phyloP scores from a whole-genome alignment of 2,329 filamentous ascomycete species.

The Cylindrodendrum hubeiense region DNA sequence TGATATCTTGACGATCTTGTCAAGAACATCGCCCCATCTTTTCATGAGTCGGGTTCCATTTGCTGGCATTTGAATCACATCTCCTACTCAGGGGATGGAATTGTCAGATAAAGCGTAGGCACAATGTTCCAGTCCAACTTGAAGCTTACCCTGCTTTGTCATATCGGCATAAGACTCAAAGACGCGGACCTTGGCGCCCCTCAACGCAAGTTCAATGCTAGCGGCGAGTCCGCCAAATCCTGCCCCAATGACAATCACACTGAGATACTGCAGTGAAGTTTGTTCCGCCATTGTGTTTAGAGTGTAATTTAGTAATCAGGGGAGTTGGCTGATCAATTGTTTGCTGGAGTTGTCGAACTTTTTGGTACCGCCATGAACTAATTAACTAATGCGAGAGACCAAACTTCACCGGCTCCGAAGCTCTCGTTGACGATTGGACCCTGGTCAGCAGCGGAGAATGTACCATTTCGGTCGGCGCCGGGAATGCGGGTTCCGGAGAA shows the following conservation, averaged over 20 bases:
- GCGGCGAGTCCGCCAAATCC: constrained; percentile 12
- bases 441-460: not conserved
- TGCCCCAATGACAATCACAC: constrained; percentile 2
- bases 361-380: not conserved
- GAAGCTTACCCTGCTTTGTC: not conserved
- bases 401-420: not conserved
- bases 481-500: not conserved
- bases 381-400: not conserved
- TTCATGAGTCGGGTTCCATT: constrained; percentile 7
- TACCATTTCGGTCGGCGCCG: not conserved
- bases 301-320: not conserved
- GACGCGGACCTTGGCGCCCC: not conserved
- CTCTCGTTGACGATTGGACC: not conserved
- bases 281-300: not conserved
- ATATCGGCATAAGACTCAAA: constrained; percentile 7
- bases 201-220: constrained; percentile 1
- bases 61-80: constrained; percentile 10
- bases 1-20: not conserved
- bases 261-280: not conserved
- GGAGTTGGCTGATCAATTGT: not conserved
- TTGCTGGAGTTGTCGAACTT: not conserved
- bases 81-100: not conserved
- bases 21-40: constrained; percentile 3
- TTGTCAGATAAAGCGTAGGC: not conserved
- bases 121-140: not conserved